Evolutionary conservation across 371 early-diverging fungal species (phyloP).

Genomic region (Ecytonucleospora hepatopenaei): DNA sequence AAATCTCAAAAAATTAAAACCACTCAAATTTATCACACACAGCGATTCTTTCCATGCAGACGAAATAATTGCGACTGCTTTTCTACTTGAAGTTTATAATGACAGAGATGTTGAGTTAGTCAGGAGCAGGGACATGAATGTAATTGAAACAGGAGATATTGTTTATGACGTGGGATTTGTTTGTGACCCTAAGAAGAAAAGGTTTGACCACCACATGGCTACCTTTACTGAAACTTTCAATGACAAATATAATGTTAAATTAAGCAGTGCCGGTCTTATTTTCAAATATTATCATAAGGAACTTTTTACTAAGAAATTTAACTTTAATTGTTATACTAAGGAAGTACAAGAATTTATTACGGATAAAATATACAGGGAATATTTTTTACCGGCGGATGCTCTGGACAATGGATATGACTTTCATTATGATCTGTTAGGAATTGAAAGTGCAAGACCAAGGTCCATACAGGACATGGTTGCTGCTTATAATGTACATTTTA

Average conservation of each 20-base stretch:
- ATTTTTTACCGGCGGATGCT: constrained; percentile 52
- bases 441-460: constrained; percentile 32
- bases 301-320: constrained; percentile 14
- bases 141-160: constrained; percentile 68
- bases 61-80: constrained; percentile 77
- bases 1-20: too few relatives aligned
- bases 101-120: constrained; percentile 57
- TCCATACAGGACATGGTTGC: constrained; percentile 32
- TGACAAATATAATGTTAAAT: constrained; percentile 64
- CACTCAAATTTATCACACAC: constrained; percentile 48
- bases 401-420: constrained; percentile 54
- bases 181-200: constrained; percentile 65
- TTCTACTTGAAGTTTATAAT: constrained; percentile 61
- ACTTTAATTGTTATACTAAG: neutral
- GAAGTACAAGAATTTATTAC: constrained; percentile 18
- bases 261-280: constrained; percentile 75
- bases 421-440: constrained; percentile 5
- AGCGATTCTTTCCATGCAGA: constrained; percentile 60
- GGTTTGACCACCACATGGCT: constrained; percentile 91
- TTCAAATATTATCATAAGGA: constrained; percentile 62
- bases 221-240: constrained; percentile 76
- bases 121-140: constrained; percentile 70
- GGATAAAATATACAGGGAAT: constrained; percentile 42
- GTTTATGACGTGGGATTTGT: constrained; percentile 91
- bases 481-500: neutral